Evolutionary conservation across 2,329 filamentous ascomycete genomes (phyloP).

Genomic region (Sporothrix humicola): DNA sequence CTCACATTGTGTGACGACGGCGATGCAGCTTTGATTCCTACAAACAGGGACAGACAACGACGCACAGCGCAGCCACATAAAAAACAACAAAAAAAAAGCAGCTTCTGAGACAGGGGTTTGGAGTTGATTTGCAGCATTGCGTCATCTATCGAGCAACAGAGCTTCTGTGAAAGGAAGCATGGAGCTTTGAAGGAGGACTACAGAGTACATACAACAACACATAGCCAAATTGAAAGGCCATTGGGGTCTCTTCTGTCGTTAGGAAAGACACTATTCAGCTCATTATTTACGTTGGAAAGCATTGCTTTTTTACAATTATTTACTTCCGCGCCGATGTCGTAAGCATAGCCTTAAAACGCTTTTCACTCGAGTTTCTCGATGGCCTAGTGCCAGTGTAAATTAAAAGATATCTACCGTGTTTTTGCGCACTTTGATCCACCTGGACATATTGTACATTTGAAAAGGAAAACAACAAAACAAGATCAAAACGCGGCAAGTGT

Average conservation of each 20-base stretch:
- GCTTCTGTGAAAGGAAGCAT: neutral
- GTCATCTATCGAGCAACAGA: neutral
- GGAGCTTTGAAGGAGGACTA: neutral
- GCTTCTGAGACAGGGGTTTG: neutral
- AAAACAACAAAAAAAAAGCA: neutral
- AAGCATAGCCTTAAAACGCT: neutral
- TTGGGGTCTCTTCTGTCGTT: neutral
- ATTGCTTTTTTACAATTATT: neutral
- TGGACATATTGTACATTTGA: conserved; percentile 8
- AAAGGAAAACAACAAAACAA: neutral
- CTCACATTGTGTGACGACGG: conserved; percentile 15
- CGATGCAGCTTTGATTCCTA: neutral
- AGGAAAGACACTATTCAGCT: neutral
- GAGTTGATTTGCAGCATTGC: conserved; percentile 15
- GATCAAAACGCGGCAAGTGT: neutral
- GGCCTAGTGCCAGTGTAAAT: neutral
- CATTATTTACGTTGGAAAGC: neutral
- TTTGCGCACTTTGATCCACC: neutral
- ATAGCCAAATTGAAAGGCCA: conserved; percentile 2
- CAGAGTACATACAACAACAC: conserved; percentile 21
- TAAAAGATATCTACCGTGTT: conserved; percentile 7
- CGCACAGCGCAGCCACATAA: neutral
- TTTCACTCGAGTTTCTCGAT: neutral
- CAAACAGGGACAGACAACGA: neutral
- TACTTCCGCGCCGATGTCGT: neutral